Conservation (phyloP, 495 filamentous ascomycete species). For the Hyaloscypha finlandica region DNA sequence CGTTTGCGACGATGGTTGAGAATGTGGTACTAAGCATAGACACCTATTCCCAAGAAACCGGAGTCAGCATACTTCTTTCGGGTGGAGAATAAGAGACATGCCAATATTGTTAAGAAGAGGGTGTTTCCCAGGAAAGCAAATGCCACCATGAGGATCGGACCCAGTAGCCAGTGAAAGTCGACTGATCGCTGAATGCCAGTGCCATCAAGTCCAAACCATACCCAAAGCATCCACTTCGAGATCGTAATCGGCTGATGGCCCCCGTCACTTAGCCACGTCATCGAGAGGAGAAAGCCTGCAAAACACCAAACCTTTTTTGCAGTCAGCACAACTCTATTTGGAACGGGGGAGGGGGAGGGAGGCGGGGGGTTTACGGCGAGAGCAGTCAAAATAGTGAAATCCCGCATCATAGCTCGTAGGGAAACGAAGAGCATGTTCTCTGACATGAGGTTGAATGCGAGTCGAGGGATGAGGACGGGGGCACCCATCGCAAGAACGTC, state of each 20-base stretch:
- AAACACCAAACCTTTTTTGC: conserved; percentile 61
- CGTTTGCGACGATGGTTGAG: conserved; percentile 62
- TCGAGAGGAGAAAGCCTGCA: conserved; percentile 68
- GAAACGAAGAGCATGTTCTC: conserved; percentile 75
- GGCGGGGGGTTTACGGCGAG: conserved; percentile 41
- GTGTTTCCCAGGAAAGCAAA: conserved; percentile 78
- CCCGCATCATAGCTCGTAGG: conserved; percentile 71
- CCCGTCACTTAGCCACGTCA: conserved; percentile 60
- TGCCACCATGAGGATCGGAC: conserved; percentile 67
- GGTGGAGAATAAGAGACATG: conserved; percentile 32
- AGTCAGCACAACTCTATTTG: not conserved
- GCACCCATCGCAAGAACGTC: conserved; percentile 71
- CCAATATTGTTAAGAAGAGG: conserved; percentile 40
- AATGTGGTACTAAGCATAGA: conserved; percentile 71
- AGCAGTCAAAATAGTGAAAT: conserved; percentile 65
- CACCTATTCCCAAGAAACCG: no score
- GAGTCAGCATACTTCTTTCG: no score
- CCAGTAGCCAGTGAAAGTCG: conserved; percentile 66
- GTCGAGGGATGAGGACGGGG: conserved; percentile 67
- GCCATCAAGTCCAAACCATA: conserved; percentile 78
- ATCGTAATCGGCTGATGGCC: conserved; percentile 50
- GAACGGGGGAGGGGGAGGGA: no score
- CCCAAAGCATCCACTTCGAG: conserved; percentile 79
- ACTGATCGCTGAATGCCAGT: conserved; percentile 67
- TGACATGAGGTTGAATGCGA: conserved; percentile 73